phyloP scores from a whole-genome alignment of 2,329 filamentous ascomycete species.

The Ascochyta koolunga region DNA sequence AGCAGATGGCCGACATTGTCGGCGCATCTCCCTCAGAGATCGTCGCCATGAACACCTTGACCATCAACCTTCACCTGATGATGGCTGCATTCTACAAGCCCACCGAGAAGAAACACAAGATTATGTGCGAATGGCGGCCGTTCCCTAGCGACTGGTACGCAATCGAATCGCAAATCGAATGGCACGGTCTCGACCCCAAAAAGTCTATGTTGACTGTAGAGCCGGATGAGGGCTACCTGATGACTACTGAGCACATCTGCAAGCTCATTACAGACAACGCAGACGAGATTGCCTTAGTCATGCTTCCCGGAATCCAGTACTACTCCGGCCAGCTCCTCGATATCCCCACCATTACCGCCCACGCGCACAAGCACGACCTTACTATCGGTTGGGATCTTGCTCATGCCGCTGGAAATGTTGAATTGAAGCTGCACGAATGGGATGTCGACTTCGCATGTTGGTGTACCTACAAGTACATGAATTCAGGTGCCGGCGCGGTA shows the following conservation, averaged over 20 bases:
- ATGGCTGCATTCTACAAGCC: conserved; percentile 85
- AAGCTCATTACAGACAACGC: conserved; percentile 75
- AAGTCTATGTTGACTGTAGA: conserved; percentile 72
- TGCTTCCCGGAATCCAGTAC: conserved; percentile 87
- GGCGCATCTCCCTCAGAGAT: conserved; percentile 76
- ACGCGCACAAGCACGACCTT: conserved; percentile 74
- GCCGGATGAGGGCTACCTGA: conserved; percentile 66
- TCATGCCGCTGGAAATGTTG: conserved; percentile 84
- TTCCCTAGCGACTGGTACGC: conserved; percentile 91
- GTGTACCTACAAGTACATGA: conserved; percentile 96
- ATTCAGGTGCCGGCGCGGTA: conserved; percentile 80
- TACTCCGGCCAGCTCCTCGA: conserved; percentile 90
- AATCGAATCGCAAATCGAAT: conserved; percentile 79
- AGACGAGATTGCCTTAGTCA: conserved; percentile 71
- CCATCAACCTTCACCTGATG: conserved; percentile 80
- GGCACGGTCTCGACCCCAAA: conserved; percentile 68
- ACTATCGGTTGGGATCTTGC: conserved; percentile 86
- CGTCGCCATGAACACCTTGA: conserved; percentile 86
- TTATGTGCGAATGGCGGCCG: conserved; percentile 84
- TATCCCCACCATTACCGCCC: conserved; percentile 75
- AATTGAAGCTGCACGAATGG: conserved; percentile 81
- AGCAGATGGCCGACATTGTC: conserved; percentile 73
- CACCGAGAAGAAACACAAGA: conserved; percentile 69
- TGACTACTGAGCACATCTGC: conserved; percentile 73
- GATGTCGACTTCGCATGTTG: conserved; percentile 88